Evolutionary conservation across 2,329 filamentous ascomycete genomes (phyloP).

Genomic region (Colletotrichum brevisporum): DNA sequence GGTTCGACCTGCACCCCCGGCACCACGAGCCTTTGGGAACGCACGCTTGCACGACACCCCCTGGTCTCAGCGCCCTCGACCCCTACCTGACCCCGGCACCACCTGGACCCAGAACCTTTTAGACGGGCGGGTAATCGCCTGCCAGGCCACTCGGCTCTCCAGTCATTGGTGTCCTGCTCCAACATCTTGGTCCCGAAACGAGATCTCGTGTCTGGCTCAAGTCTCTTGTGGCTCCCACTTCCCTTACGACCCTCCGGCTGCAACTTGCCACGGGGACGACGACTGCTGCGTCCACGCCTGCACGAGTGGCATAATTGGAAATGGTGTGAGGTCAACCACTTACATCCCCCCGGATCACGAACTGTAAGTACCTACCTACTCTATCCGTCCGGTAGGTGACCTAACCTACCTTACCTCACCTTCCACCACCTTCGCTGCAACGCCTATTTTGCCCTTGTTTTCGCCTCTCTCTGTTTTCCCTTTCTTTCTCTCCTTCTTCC

Average conservation of each 20-base stretch:
- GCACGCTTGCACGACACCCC: constrained; percentile 39
- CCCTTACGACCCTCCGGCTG: constrained; percentile 37
- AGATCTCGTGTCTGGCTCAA: constrained; percentile 40
- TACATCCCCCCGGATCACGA: constrained; percentile 33
- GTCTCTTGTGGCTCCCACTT: constrained; percentile 39
- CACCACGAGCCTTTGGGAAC: constrained; percentile 40
- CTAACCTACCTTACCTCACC: constrained; percentile 13
- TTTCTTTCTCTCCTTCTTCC: constrained; percentile 20
- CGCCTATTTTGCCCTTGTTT: constrained; percentile 9
- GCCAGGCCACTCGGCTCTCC: constrained; percentile 37
- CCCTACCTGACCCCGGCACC: constrained; percentile 38
- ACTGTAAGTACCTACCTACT: constrained; percentile 24
- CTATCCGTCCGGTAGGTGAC: neutral
- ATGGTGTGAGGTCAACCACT: constrained; percentile 37
- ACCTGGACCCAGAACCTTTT: constrained; percentile 41
- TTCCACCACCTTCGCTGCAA: constrained; percentile 12
- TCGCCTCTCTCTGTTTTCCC: constrained; percentile 16
- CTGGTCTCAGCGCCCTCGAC: constrained; percentile 36
- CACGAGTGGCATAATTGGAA: constrained; percentile 33
- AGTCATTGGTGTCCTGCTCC: constrained; percentile 33
- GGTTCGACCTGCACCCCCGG: constrained; percentile 38
- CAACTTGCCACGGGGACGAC: constrained; percentile 37
- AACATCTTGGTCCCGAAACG: constrained; percentile 41
- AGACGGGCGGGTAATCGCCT: constrained; percentile 40
- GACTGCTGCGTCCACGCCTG: constrained; percentile 23